Base-by-base conservation (phyloP, 73 alveolate genomes). In the Halteria grandinella region DNA sequence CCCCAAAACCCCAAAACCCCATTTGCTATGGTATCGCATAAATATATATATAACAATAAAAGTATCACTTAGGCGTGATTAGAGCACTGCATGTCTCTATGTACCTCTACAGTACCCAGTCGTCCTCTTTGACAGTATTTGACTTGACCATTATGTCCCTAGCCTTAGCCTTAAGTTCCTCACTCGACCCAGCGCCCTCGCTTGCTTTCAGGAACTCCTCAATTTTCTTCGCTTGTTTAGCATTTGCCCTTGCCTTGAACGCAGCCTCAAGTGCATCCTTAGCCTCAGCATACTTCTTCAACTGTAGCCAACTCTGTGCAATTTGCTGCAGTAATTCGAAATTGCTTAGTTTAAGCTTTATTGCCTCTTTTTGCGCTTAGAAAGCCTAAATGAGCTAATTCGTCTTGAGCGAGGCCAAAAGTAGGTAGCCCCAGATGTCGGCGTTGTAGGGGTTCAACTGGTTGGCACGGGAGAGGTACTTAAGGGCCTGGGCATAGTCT, bases 371-470 rank as follows among this genome's bases (percentile, higher is more conserved):
- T 37, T 40, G 27, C 6, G 63, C 31, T 54, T 73, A 50, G 73
- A 58, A 73, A 18, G 73, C 71, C 29, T 62, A n/a, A 14, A 60
- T 76, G 14, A 17, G 31, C 7, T 31, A 25, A 12, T 75, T 55
- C 0, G 11, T 25, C 24, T 40, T 49, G 11, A 66, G 49, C 49
- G 58, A 37, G 10, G 39, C 52, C 1, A 72, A 24, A 31, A 79
- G 41, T 15, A 59, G 60, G 7, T 31, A 49, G 11, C 87, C 92
- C 92, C 92, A 83, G 17, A 66, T 74, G 27, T 83, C 87, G 1
- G 87, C 57, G 58, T 72, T 73, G n/a, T 27, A 18, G 39, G 63
- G 74, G 41, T 83, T 87, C 62, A 83, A 20, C 7, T 47, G 0
- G 31, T 74, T 83, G 14, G 92, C 74, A 20, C 18, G 7, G 0